These are phyloP conservation scores for Penicillium sp. DNA, from an alignment of 2,329 filamentous ascomycete species.

Conservation along the genomic window DNA sequence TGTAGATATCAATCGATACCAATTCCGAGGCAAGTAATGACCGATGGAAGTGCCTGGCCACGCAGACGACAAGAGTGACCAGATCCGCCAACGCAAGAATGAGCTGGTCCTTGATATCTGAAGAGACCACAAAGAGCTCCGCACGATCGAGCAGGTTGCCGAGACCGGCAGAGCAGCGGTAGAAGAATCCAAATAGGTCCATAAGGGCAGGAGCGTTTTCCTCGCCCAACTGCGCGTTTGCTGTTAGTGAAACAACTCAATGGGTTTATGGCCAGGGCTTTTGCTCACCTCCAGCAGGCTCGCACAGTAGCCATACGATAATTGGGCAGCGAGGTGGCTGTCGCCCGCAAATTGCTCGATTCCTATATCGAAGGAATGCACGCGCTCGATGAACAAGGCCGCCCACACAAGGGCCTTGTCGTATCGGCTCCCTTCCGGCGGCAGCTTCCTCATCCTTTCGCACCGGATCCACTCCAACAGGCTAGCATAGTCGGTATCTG, in stretches of 20 bases:
- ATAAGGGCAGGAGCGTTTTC: slow-evolving; percentile 36
- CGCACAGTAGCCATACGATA: slow-evolving; percentile 44
- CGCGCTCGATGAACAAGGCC: slow-evolving; percentile 31
- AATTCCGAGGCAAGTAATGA: slow-evolving; percentile 20
- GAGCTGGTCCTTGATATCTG: slow-evolving; percentile 44
- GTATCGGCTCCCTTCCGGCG: slow-evolving; percentile 35
- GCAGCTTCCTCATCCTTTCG: slow-evolving; percentile 34
- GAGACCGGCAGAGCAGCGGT: slow-evolving; percentile 39
- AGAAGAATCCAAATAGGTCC: slow-evolving; percentile 46
- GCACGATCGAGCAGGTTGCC: slow-evolving; percentile 41
- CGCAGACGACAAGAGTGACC: slow-evolving; percentile 23
- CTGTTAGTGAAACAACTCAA: not conserved
- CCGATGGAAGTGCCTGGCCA: slow-evolving; percentile 34
- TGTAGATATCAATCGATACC: slow-evolving; percentile 33
- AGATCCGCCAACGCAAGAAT: slow-evolving; percentile 33
- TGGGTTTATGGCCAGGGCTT: not conserved
- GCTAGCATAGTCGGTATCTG: not conserved
- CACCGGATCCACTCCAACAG: slow-evolving; percentile 31
- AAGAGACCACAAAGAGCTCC: slow-evolving; percentile 39
- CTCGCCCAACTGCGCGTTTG: slow-evolving; percentile 13
- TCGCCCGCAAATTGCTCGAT: slow-evolving; percentile 33
- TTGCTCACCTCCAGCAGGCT: slow-evolving; percentile 41
- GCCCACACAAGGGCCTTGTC: slow-evolving; percentile 38
- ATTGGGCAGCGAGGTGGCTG: slow-evolving; percentile 37
- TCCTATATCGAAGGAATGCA: slow-evolving; percentile 32